Conservation (phyloP, 179 eudicot species). For the Beta corolliflora region DNA sequence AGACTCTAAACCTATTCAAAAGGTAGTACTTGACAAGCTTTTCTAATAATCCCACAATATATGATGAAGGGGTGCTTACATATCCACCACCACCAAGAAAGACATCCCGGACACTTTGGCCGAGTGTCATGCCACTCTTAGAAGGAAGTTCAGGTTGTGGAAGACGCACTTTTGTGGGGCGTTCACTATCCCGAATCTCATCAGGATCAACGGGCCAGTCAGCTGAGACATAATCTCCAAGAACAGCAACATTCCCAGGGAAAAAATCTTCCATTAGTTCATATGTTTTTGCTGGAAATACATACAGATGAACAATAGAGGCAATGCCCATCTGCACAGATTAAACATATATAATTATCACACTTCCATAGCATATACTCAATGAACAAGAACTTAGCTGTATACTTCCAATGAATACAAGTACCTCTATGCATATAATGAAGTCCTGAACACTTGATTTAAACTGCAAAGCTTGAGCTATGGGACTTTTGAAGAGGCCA, state of each 20-base stretch:
- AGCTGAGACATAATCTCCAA: slow-evolving; percentile 91
- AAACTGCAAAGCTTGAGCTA: slow-evolving; percentile 93
- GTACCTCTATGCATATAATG: slow-evolving; percentile 98
- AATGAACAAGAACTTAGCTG: background rate
- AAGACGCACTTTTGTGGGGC: slow-evolving; percentile 89
- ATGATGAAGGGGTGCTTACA: slow-evolving; percentile 51
- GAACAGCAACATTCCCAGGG: slow-evolving; percentile 78
- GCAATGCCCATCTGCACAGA: slow-evolving; percentile 98
- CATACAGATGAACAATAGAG: slow-evolving; percentile 87
- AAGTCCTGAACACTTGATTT: slow-evolving; percentile 91
- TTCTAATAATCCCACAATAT: background rate
- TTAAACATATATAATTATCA: slow-evolving; percentile 44
- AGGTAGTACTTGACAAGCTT: no score
- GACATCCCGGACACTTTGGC: slow-evolving; percentile 90
- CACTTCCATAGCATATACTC: slow-evolving; percentile 25
- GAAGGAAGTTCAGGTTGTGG: slow-evolving; percentile 71
- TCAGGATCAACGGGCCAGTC: slow-evolving; percentile 95
- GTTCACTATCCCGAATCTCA: slow-evolving; percentile 96
- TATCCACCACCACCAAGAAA: slow-evolving; percentile 90
- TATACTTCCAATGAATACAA: slow-evolving; percentile 4
- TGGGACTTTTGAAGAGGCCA: slow-evolving; percentile 84
- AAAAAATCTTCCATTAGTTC: slow-evolving; percentile 78
- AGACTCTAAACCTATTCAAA: no score
- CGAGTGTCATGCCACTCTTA: slow-evolving; percentile 75
- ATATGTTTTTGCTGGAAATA: slow-evolving; percentile 92